Base-by-base conservation (phyloP, 225 moss, liverwort and hornwort genomes). In the Pleurozium schreberi region DNA sequence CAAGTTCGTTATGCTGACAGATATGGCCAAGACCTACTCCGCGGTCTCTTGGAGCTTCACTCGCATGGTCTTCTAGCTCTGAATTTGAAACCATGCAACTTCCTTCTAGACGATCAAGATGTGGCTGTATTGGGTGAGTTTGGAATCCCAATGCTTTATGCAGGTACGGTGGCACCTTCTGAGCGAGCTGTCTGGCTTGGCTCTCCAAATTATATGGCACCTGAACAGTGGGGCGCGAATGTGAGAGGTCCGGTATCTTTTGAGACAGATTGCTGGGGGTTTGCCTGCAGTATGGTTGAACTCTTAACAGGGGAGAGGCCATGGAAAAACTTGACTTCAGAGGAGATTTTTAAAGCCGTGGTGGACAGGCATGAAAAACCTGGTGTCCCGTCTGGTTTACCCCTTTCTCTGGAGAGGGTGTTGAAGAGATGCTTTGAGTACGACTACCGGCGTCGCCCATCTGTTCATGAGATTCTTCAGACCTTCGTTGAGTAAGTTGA, bases 161-260 rank as follows among this genome's bases (percentile, higher is more conserved):
- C 92, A 65, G 96, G 95, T 73, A 92, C 86, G 31, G 90, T 82
- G 75, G 89, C 93, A 76, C 91, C 94, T 87, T 95, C 95, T 43
- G 96, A 97, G 94, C 95, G 93, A 80, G 89, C 97, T 53, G 92
- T 96, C 64, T 98, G 98, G 98, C 93, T 98, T 92, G 98, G 98
- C 83, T 94, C 98, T 82, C 98, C 98, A 49, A 95, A 96, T 85
- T 98, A 96, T 45, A 98, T 98, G 98, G 97, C 98, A 90, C 98
- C 98, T 49, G 98, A 98, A 89, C 98, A 98, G 93, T 98, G 98
- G 98, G 95, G 92, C 70, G 95, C 97, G 50, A 92, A 94, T 83
- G 88, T 95, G 80, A 94, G 98, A 92, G 98, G 98, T 62, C 98
- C 98, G 18, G 65, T 98, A 78, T 93, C 96, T 84, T 93, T 88